phyloP scores from a whole-genome alignment of 179 eudicot genomes.

The Heliamphora pulchella region DNA sequence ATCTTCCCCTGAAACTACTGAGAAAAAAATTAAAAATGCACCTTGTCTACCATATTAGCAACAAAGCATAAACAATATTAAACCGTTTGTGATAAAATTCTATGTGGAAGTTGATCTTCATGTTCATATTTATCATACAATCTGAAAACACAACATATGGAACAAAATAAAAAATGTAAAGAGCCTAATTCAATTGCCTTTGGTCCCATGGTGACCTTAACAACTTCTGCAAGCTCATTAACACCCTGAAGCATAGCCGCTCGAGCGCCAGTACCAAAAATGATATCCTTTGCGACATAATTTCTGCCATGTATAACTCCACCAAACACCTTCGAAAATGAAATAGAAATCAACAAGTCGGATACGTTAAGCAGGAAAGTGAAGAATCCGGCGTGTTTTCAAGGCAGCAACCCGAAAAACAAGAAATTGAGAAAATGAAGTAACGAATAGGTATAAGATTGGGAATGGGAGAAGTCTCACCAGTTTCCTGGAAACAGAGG shows the following conservation, averaged over 20 bases:
- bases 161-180: neutral
- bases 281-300: conserved; percentile 88
- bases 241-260: conserved; percentile 87
- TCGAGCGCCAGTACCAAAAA: conserved; percentile 66
- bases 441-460: neutral
- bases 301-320: conserved; percentile 47
- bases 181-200: conserved; percentile 38
- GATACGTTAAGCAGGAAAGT: neutral
- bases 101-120: neutral
- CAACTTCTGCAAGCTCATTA: conserved; percentile 95
- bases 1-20: too few relatives aligned
- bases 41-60: too few relatives aligned
- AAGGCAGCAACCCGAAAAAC: neutral
- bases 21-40: too few relatives aligned
- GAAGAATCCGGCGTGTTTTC: neutral
- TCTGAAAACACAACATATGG: neutral
- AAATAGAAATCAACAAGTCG: neutral
- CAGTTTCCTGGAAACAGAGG: conserved; percentile 55
- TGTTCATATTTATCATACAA: neutral
- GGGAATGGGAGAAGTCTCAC: conserved; percentile 25
- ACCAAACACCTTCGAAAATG: conserved; percentile 42
- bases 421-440: conserved; percentile 7
- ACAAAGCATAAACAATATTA: too few relatives aligned
- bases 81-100: neutral
- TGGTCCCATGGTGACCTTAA: conserved; percentile 98